These are phyloP conservation scores for Kodamaea nitidulidarum DNA, from an alignment of 805 yeast genomes.

Conservation along the genomic window DNA sequence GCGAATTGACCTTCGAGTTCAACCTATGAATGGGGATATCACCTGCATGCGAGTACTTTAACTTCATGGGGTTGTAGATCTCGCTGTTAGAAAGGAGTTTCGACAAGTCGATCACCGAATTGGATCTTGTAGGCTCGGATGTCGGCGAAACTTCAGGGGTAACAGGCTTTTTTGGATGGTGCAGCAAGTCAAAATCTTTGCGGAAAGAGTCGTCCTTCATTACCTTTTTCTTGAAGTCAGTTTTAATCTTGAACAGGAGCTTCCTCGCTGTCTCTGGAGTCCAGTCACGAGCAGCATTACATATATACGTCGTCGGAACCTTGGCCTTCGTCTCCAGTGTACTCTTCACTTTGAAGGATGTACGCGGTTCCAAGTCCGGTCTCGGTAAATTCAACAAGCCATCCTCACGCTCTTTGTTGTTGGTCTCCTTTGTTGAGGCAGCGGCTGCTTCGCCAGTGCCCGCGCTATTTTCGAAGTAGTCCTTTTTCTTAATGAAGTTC, in stretches of 20 bases:
- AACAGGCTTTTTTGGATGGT: conserved; percentile 32
- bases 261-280: conserved; percentile 23
- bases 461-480: conserved; percentile 17
- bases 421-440: background rate
- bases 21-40: conserved; percentile 37
- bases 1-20: conserved; percentile 40
- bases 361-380: conserved; percentile 19
- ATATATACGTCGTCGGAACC: conserved; percentile 24
- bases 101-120: conserved; percentile 38
- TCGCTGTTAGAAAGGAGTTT: conserved; percentile 33
- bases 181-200: conserved; percentile 24
- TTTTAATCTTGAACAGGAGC: conserved; percentile 23
- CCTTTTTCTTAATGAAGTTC: conserved; percentile 37
- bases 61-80: conserved; percentile 36
- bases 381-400: conserved; percentile 13
- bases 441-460: background rate
- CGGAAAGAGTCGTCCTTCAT: conserved; percentile 39
- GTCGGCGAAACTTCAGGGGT: conserved; percentile 42
- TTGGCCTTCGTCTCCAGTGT: conserved; percentile 7
- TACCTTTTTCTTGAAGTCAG: conserved; percentile 33
- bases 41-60: conserved; percentile 34
- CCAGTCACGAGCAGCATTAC: conserved; percentile 41
- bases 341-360: conserved; percentile 9
- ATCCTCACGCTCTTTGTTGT: conserved; percentile 2
- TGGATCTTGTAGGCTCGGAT: conserved; percentile 38